Evolutionary conservation across 371 early-diverging fungal genomes (phyloP).

Genomic region (Mortierella sp.): DNA sequence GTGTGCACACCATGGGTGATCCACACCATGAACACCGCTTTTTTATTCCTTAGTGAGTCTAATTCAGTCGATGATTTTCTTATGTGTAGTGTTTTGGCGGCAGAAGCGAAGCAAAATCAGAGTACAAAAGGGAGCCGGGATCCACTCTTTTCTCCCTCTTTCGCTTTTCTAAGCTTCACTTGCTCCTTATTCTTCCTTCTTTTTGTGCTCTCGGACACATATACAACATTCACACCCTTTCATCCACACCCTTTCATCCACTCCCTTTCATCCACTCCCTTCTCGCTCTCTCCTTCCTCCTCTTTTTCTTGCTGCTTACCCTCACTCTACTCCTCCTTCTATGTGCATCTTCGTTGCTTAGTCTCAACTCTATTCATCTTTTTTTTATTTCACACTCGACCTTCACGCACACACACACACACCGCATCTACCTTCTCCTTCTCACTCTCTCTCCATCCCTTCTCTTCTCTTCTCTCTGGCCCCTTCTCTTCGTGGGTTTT

Average conservation of each 20-base stretch:
- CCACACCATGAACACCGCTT: background rate
- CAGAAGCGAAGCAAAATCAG: background rate
- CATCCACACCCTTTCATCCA: background rate
- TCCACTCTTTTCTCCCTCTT: background rate
- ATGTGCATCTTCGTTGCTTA: too few species aligned
- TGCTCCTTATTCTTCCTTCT: background rate
- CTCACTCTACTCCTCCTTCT: background rate
- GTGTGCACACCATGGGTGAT: background rate
- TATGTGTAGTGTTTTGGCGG: background rate
- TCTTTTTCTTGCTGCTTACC: background rate
- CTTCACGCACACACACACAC: too few species aligned
- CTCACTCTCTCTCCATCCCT: background rate
- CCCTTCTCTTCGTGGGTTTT: background rate
- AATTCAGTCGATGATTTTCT: background rate
- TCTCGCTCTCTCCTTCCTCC: background rate
- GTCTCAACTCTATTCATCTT: too few species aligned
- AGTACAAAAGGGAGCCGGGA: slow-evolving; percentile 2
- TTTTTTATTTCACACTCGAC: too few species aligned
- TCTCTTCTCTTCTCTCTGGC: background rate
- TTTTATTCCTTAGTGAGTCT: background rate
- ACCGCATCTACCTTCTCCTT: background rate
- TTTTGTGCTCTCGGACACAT: background rate
- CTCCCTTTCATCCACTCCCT: background rate
- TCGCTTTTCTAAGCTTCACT: background rate
- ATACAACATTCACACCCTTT: background rate